These are phyloP conservation scores for Coffea canephora DNA, from an alignment of 257 asterid species.

Conservation along the genomic window DNA sequence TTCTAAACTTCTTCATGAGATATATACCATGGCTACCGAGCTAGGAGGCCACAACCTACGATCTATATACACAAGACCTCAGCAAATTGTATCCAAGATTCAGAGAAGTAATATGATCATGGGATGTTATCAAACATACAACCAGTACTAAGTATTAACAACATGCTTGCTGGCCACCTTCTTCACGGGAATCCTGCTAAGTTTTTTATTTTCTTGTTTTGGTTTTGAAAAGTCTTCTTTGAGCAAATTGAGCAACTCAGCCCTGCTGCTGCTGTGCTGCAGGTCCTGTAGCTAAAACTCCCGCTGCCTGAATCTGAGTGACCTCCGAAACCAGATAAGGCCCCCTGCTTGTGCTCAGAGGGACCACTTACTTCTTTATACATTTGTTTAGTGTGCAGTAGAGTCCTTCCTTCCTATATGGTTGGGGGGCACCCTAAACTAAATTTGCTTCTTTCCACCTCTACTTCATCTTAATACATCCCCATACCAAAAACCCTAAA, in stretches of 20 bases:
- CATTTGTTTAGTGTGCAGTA: background rate
- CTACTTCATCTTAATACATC: background rate
- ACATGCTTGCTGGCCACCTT: background rate
- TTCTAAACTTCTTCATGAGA: conserved; percentile 17
- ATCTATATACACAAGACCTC: background rate
- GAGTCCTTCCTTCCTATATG: background rate
- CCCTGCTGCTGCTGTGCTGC: background rate
- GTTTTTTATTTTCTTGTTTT: background rate
- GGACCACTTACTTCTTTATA: background rate
- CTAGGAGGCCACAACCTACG: conserved; percentile 6
- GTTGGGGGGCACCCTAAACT: background rate
- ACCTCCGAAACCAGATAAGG: background rate
- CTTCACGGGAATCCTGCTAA: conserved; percentile 11
- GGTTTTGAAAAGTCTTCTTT: background rate
- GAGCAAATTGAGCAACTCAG: background rate
- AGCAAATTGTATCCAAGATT: background rate
- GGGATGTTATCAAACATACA: background rate
- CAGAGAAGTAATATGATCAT: background rate
- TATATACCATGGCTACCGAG: background rate
- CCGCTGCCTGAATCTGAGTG: background rate
- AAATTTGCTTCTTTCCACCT: background rate
- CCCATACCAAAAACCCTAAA: conserved; percentile 6
- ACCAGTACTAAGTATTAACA: background rate
- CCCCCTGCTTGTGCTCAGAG: background rate
- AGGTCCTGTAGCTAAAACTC: conserved; percentile 1